Percentiles rank a stretch among this genome's conserved stretches.
These are phyloP conservation scores for Ophiocordyceps robertsii DNA, from an alignment of 2,329 filamentous ascomycete genomes.

Conservation along the genomic window DNA sequence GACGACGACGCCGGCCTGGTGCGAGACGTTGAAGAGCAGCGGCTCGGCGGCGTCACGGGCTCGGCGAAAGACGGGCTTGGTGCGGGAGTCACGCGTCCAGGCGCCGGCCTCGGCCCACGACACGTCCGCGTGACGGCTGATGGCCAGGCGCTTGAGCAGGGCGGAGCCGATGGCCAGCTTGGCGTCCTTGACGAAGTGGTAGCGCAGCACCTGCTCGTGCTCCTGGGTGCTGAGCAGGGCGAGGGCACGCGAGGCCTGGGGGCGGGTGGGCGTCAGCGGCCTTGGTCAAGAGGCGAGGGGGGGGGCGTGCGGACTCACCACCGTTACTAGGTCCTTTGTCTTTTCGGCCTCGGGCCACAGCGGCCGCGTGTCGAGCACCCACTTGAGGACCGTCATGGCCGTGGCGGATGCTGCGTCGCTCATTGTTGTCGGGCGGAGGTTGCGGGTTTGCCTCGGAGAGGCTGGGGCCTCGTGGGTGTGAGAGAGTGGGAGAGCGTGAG, in stretches of 20 bases:
- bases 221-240: conserved; percentile 40
- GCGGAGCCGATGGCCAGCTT: conserved; percentile 61
- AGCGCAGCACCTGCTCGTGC: conserved; percentile 41
- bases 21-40: conserved; percentile 61
- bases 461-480: no score
- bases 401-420: no score
- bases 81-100: conserved; percentile 40
- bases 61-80: conserved; percentile 37
- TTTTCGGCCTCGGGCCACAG: conserved; percentile 40
- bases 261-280: neutral
- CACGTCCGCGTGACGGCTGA: conserved; percentile 42
- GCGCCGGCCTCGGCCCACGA: conserved; percentile 43
- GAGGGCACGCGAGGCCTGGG: conserved; percentile 41
- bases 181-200: conserved; percentile 56
- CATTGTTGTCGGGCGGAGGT: no score
- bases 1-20: conserved; percentile 64
- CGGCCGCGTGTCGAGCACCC: conserved; percentile 46
- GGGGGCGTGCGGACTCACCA: no score
- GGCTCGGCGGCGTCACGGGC: conserved; percentile 32
- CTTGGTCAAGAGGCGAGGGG: no score
- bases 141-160: conserved; percentile 59
- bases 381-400: conserved; percentile 35
- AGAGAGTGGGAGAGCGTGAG: no score
- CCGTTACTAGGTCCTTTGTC: conserved; percentile 32
- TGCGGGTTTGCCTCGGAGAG: no score